These are phyloP conservation scores for Hymenoscyphus fraxineus DNA, from an alignment of 2,329 filamentous ascomycete genomes.

Conservation along the genomic window DNA sequence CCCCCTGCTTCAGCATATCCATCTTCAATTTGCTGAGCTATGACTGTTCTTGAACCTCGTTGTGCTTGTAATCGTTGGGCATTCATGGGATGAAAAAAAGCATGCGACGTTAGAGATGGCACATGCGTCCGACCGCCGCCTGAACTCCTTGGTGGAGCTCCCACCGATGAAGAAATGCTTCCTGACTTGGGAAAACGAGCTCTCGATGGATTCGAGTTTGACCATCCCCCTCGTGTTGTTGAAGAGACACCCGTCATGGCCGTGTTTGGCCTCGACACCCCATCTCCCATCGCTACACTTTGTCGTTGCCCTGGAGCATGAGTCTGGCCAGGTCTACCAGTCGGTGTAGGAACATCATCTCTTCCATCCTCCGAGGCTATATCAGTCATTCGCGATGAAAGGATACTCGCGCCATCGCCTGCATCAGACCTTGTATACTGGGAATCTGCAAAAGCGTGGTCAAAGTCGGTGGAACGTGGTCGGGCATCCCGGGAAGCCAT, in stretches of 20 bases:
- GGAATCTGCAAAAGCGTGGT: conserved; percentile 21
- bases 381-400: conserved; percentile 55
- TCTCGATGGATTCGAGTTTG: conserved; percentile 45
- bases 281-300: conserved; percentile 39
- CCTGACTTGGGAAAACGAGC: conserved; percentile 51
- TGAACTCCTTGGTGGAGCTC: conserved; percentile 59
- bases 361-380: conserved; percentile 50
- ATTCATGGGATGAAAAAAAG: conserved; percentile 96
- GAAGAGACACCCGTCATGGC: conserved; percentile 51
- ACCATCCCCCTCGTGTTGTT: conserved; percentile 44
- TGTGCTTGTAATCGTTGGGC: conserved; percentile 92
- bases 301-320: conserved; percentile 33
- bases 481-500: conserved; percentile 28
- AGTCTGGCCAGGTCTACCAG: conserved; percentile 26
- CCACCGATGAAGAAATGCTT: conserved; percentile 39
- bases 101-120: conserved; percentile 80
- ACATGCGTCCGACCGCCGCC: conserved; percentile 84
- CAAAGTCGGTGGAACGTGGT: conserved; percentile 21
- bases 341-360: conserved; percentile 36
- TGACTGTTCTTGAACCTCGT: conserved; percentile 49
- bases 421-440: conserved; percentile 30
- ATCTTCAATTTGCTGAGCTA: conserved; percentile 38
- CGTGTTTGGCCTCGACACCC: conserved; percentile 50
- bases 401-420: conserved; percentile 44
- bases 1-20: conserved; percentile 42